These are phyloP conservation scores for Thraustotheca clavata DNA, from an alignment of 352 stramenopile genomes.

Conservation along the genomic window DNA sequence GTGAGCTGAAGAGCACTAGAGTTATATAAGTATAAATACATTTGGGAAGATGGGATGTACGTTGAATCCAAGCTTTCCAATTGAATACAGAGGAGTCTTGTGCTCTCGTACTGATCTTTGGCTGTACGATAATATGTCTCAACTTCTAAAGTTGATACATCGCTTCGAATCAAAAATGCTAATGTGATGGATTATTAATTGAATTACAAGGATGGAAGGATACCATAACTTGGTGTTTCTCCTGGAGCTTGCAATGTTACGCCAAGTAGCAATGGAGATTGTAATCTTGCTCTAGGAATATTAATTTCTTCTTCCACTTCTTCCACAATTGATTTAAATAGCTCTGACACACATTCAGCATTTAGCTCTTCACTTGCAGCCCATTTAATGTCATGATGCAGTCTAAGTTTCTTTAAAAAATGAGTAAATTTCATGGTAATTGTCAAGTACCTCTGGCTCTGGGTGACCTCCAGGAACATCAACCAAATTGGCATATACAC, in stretches of 20 bases:
- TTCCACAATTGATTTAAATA: constrained; percentile 63
- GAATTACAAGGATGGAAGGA: not conserved
- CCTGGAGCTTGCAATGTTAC: constrained; percentile 60
- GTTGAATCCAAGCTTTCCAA: not conserved
- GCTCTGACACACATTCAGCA: constrained; percentile 25
- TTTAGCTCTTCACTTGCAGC: not conserved
- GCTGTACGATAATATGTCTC: not conserved
- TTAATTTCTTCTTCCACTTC: constrained; percentile 81
- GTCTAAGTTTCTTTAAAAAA: not conserved
- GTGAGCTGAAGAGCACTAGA: constrained; percentile 3
- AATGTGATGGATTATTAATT: not conserved
- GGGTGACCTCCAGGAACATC: constrained; percentile 76
- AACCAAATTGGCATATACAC: constrained; percentile 59
- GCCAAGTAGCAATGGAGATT: constrained; percentile 48
- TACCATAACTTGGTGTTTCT: constrained; percentile 72
- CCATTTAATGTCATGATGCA: not conserved
- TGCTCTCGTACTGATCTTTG: constrained; percentile 10
- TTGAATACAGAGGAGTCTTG: not conserved
- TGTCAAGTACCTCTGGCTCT: constrained; percentile 37
- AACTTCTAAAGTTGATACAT: not conserved
- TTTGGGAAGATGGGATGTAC: not conserved
- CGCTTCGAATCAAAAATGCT: constrained; percentile 1
- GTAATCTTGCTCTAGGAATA: constrained; percentile 28
- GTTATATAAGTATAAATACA: not conserved
- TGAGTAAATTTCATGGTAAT: not conserved